Conservation (phyloP, 179 eudicot species). For the Spinacia oleracea region DNA sequence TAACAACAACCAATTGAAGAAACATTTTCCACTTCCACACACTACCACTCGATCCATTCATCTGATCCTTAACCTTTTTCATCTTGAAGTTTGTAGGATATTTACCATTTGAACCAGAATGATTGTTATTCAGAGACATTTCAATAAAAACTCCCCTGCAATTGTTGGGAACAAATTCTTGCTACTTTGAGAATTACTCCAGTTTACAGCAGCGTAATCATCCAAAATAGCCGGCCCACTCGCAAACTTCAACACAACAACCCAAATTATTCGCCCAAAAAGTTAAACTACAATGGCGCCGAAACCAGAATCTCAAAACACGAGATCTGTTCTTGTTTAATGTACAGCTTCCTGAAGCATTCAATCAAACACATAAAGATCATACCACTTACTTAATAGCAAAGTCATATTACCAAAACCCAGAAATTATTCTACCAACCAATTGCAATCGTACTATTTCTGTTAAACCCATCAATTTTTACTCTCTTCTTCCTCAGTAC, state of each 20-base stretch:
- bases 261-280: constrained; percentile 6
- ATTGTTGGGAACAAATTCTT: constrained; percentile 35
- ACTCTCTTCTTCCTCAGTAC: constrained; percentile 28
- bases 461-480: constrained; percentile 35
- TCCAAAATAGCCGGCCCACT: constrained; percentile 25
- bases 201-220: constrained; percentile 35
- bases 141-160: constrained; percentile 42
- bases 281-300: constrained; percentile 17
- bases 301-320: neutral
- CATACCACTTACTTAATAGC: constrained; percentile 25
- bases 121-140: constrained; percentile 64
- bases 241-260: neutral
- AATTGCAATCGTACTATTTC: constrained; percentile 33
- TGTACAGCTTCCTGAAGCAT: constrained; percentile 24
- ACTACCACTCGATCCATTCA: constrained; percentile 37
- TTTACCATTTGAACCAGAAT: constrained; percentile 42
- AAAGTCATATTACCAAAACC: constrained; percentile 28
- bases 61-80: constrained; percentile 43
- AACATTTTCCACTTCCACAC: constrained; percentile 47
- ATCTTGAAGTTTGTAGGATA: constrained; percentile 40
- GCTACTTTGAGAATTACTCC: constrained; percentile 34
- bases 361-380: constrained; percentile 32
- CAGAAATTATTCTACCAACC: constrained; percentile 20
- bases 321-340: constrained; percentile 29
- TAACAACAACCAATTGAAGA: constrained; percentile 35